Conservation (phyloP, 2,329 filamentous ascomycete genomes). For the Penicillium sp. region DNA sequence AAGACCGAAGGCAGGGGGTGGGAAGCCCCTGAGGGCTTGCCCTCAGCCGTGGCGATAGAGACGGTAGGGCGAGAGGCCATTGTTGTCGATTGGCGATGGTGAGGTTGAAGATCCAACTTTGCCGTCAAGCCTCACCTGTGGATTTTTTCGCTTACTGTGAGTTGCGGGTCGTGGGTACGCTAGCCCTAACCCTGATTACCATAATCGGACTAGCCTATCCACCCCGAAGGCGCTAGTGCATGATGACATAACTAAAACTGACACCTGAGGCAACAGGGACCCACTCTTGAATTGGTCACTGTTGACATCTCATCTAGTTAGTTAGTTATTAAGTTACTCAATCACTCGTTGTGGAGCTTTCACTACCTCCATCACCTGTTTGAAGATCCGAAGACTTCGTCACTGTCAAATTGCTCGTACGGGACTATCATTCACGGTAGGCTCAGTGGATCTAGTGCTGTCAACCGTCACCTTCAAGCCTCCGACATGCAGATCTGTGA, state of each 20-base stretch:
- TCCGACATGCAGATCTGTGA: background rate
- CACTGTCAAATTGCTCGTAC: background rate
- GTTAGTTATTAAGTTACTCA: no score
- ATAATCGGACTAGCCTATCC: constrained; percentile 8
- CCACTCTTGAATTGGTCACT: background rate
- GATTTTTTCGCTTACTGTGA: constrained; percentile 46
- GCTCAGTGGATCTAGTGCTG: background rate
- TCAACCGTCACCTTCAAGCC: background rate
- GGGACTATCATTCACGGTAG: background rate
- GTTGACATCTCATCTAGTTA: background rate
- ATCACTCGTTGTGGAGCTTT: background rate
- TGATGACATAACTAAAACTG: constrained; percentile 3
- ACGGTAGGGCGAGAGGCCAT: constrained; percentile 98
- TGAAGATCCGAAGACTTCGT: background rate
- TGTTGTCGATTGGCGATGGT: constrained; percentile 50
- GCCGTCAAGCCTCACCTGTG: constrained; percentile 32
- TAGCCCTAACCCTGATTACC: constrained; percentile 34
- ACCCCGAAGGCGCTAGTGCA: background rate
- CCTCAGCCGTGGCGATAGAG: constrained; percentile 94
- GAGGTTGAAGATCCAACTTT: constrained; percentile 39
- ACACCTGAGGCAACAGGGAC: background rate
- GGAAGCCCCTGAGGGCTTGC: constrained; percentile 83
- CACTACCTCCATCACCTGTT: background rate
- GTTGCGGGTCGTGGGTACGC: constrained; percentile 32
- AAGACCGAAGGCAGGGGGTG: constrained; percentile 96